Evolutionary conservation across 1,284 basidiomycete genomes (phyloP).

Genomic region (Violaceomyces palustris): DNA sequence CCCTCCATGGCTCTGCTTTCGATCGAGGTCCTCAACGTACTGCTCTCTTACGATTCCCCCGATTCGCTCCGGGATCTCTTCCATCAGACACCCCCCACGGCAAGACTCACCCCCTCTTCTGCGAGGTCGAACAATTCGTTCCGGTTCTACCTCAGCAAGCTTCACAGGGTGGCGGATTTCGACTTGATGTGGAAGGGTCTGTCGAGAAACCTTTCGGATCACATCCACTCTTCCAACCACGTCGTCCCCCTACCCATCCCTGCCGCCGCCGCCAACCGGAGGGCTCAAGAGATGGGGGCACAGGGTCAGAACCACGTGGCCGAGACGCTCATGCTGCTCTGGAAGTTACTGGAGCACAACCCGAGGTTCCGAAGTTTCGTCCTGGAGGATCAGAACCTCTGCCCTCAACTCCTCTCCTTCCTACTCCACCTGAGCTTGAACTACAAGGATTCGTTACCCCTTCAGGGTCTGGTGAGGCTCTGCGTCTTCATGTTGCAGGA

Average conservation of each 20-base stretch:
- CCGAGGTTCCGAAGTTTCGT: slow-evolving; percentile 36
- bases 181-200: slow-evolving; percentile 29
- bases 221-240: slow-evolving; percentile 20
- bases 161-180: slow-evolving; percentile 46
- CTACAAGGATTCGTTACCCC: slow-evolving; percentile 58
- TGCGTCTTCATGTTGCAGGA: slow-evolving; percentile 88
- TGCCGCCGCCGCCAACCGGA: not conserved
- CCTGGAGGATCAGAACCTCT: slow-evolving; percentile 23
- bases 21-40: slow-evolving; percentile 37
- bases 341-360: slow-evolving; percentile 39
- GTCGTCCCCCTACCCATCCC: slow-evolving; percentile 21
- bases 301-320: slow-evolving; percentile 27
- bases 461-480: slow-evolving; percentile 82
- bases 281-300: not conserved
- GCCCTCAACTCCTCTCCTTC: slow-evolving; percentile 17
- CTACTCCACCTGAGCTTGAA: slow-evolving; percentile 33
- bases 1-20: not conserved
- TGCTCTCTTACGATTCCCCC: slow-evolving; percentile 37
- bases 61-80: no score
- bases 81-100: no score
- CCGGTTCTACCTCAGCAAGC: slow-evolving; percentile 44
- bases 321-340: slow-evolving; percentile 38
- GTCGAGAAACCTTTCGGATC: slow-evolving; percentile 15
- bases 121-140: slow-evolving; percentile 42
- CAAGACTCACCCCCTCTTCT: no score